Base-by-base conservation (phyloP, 2,329 filamentous ascomycete species). In the Phyllosticta ampelicida region DNA sequence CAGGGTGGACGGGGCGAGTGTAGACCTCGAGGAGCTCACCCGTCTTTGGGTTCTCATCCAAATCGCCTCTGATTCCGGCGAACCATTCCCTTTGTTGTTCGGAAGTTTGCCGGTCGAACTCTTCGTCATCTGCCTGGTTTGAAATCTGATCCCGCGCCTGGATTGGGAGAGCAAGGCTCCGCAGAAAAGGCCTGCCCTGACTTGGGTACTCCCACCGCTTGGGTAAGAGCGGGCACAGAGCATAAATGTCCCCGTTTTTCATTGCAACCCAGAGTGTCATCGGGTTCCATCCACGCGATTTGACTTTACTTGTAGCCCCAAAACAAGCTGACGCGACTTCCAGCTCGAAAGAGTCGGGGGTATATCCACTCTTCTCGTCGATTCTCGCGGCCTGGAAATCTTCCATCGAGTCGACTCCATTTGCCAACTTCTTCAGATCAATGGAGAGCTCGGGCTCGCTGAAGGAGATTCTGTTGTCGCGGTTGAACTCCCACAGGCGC, bases 191-290 rank as follows among this genome's bases (percentile, higher is more conserved):
- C 18, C 44, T 49, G 20, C 61, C 55, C 28, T 60, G 73, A 62
- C 65, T 72, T 6, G 64, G 61, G 50, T 71, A 85, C 21, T 88
- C 84, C 90, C 92, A 97, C 65, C 86, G 89, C 55, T 85, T 84
- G 0, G 94, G 94, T 29, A 99, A 77, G 48, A 99, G 78, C 1
- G 94, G 94, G 68, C 91, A 96, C 9, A 99, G 77, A 1, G 92
- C 91, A 68, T 99, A 99, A 5, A 97, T 81, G 67, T 96, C 91
- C 3, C 94, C 94, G 60, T 90, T 87, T 44, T 84, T 84, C 87
- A 96, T 99, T n/a, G 91, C 90, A 55, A 97, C 77, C 89, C 92
- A 99, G 10, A 99, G 78, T 0, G 94, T 97, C 88, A 96, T 96
- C 9, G 91, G 84, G 8, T 90, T 88, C 94, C 94, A 99, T 1